Conservation (phyloP, 202 grass and related monocot species). For the Bolboschoenoplectus hybrid region DNA sequence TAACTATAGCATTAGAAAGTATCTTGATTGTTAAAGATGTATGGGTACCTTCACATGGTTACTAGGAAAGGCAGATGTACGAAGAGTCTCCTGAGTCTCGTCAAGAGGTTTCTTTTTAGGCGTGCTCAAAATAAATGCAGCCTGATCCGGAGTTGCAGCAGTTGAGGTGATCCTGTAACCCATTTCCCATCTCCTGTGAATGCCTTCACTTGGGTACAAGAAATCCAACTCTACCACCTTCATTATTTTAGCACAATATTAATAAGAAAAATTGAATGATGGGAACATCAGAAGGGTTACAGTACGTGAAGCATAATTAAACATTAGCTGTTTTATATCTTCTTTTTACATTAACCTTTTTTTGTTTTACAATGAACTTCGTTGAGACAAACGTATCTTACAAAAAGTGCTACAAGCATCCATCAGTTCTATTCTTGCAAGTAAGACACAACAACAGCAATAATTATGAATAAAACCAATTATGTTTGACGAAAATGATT, state of each 20-base stretch:
- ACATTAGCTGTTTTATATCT: background rate
- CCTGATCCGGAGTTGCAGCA: slow-evolving; percentile 81
- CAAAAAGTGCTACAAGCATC: slow-evolving; percentile 19
- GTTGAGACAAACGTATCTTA: background rate
- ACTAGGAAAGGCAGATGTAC: slow-evolving; percentile 89
- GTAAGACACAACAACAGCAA: background rate
- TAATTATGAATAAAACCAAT: background rate
- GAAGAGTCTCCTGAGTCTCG: slow-evolving; percentile 96
- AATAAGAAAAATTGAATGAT: background rate
- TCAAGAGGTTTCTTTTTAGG: slow-evolving; percentile 77
- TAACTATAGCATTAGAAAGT: background rate
- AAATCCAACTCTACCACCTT: slow-evolving; percentile 99
- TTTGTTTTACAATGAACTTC: slow-evolving; percentile 1
- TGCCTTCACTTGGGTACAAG: slow-evolving; percentile 96
- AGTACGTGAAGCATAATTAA: background rate
- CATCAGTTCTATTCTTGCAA: background rate
- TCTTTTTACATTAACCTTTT: background rate
- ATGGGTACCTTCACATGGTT: slow-evolving; percentile 82
- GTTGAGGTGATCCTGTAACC: slow-evolving; percentile 91
- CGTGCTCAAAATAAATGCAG: slow-evolving; percentile 89
- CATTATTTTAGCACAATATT: slow-evolving; percentile 22
- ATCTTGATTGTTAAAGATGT: slow-evolving; percentile 3
- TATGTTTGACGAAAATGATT: background rate
- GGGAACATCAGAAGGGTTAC: background rate
- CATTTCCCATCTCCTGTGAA: slow-evolving; percentile 87